phyloP scores from a whole-genome alignment of 371 early-diverging fungal species.

The Rhizomucor pusillus region DNA sequence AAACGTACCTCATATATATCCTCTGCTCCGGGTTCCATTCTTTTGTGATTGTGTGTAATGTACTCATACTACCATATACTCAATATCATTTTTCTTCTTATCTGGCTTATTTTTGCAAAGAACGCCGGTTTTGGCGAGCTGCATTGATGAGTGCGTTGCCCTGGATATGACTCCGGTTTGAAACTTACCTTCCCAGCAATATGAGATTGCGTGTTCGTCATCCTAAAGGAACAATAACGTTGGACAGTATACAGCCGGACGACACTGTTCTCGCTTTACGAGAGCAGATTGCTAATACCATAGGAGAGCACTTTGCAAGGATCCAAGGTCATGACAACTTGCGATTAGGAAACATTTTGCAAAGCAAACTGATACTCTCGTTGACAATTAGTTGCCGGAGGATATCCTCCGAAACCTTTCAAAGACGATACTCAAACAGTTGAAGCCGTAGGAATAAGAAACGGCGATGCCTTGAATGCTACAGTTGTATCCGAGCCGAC shows the following conservation, averaged over 20 bases:
- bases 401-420: conserved; percentile 40
- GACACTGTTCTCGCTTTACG: conserved; percentile 10
- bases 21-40: not conserved
- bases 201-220: conserved; percentile 28
- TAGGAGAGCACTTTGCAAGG: conserved; percentile 1
- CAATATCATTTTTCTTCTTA: too few species aligned
- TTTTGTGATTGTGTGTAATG: not conserved
- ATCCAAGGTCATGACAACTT: conserved; percentile 13
- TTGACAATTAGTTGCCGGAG: conserved; percentile 31
- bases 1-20: not conserved
- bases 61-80: too few species aligned
- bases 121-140: too few species aligned
- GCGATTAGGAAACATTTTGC: not conserved
- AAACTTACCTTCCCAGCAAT: not conserved
- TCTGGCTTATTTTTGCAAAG: too few species aligned
- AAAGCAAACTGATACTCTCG: not conserved
- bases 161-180: too few species aligned
- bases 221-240: conserved; percentile 14
- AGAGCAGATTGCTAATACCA: conserved; percentile 5
- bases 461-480: conserved; percentile 39
- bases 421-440: conserved; percentile 15
- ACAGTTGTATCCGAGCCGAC: conserved; percentile 13
- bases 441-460: conserved; percentile 17
- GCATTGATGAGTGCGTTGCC: not conserved
- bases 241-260: conserved; percentile 9